Evolutionary conservation across 208 protist genomes (phyloP).

Genomic region (Acanthamoeba sp.): DNA sequence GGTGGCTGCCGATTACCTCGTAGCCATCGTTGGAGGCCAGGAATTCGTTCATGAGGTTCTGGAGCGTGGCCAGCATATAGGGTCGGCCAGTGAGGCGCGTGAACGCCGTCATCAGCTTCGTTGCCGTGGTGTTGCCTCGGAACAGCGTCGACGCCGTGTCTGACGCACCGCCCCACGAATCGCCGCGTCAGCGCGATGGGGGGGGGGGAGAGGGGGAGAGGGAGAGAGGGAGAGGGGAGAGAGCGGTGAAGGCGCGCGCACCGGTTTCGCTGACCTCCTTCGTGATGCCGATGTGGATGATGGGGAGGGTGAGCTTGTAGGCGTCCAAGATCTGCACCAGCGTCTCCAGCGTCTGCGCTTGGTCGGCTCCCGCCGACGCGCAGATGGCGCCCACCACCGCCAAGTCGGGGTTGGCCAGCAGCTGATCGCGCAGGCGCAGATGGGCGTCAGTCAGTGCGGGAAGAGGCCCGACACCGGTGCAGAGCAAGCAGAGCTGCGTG

Average conservation of each 20-base stretch:
- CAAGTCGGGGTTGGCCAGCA: slow-evolving; percentile 64
- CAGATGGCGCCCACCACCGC: slow-evolving; percentile 52
- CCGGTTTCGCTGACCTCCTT: slow-evolving; percentile 77
- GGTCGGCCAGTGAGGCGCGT: slow-evolving; percentile 74
- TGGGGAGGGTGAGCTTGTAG: slow-evolving; percentile 80
- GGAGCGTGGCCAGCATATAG: slow-evolving; percentile 77
- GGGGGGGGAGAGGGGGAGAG: background rate
- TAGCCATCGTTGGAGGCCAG: slow-evolving; percentile 74
- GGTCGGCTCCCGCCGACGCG: slow-evolving; percentile 14
- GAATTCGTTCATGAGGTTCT: slow-evolving; percentile 77
- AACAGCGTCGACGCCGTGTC: slow-evolving; percentile 80
- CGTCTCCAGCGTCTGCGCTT: slow-evolving; percentile 30
- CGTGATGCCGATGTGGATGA: slow-evolving; percentile 79
- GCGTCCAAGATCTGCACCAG: slow-evolving; percentile 79
- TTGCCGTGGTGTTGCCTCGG: slow-evolving; percentile 81
- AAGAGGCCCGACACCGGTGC: too few relatives aligned
- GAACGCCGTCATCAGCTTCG: slow-evolving; percentile 85
- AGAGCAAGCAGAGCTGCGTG: background rate
- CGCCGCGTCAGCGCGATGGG: too few relatives aligned
- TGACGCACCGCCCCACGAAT: background rate
- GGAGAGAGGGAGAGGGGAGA: too few relatives aligned
- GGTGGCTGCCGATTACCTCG: slow-evolving; percentile 36
- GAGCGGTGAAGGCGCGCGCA: too few relatives aligned
- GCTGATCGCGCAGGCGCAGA: background rate
- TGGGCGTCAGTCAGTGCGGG: too few relatives aligned